These are phyloP conservation scores for Cystofilobasidium macerans DNA, from an alignment of 768 basidiomycete genomes.

Conservation along the genomic window DNA sequence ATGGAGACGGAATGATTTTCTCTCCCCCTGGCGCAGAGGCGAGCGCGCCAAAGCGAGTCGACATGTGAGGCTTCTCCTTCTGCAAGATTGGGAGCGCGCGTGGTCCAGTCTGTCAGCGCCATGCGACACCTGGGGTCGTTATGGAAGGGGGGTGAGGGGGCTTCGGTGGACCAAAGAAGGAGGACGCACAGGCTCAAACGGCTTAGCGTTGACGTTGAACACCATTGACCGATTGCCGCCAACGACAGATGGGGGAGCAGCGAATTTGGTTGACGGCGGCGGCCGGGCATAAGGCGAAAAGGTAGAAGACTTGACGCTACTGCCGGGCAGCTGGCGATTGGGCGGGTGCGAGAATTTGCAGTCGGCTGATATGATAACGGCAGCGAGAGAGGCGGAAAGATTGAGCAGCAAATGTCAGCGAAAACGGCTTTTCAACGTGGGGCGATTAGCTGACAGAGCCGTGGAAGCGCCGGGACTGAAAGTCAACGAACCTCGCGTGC, in stretches of 20 bases:
- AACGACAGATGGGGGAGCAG: neutral
- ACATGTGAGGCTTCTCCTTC: slow-evolving; percentile 10
- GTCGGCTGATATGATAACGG: slow-evolving; percentile 42
- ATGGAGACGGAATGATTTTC: slow-evolving; percentile 9
- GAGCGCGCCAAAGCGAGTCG: slow-evolving; percentile 9
- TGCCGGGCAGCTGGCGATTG: slow-evolving; percentile 43
- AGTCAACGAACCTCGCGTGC: neutral
- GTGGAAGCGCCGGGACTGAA: neutral
- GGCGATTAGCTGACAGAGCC: neutral
- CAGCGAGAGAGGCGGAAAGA: slow-evolving; percentile 35
- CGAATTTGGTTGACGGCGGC: neutral
- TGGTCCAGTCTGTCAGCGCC: neutral
- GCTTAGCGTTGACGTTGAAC: slow-evolving; percentile 43
- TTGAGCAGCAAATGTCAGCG: no score
- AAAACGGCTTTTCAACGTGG: no score
- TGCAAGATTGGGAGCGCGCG: neutral
- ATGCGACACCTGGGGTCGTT: no score
- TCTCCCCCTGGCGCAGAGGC: slow-evolving; percentile 12
- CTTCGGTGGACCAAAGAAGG: neutral
- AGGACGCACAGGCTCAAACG: slow-evolving; percentile 26
- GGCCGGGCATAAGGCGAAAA: slow-evolving; percentile 13
- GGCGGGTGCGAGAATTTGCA: slow-evolving; percentile 90
- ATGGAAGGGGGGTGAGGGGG: neutral
- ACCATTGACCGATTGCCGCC: slow-evolving; percentile 56
- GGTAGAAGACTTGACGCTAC: neutral